These are phyloP conservation scores for Stagonosporopsis chrysanthemi DNA, from an alignment of 2,329 filamentous ascomycete genomes.

Conservation along the genomic window DNA sequence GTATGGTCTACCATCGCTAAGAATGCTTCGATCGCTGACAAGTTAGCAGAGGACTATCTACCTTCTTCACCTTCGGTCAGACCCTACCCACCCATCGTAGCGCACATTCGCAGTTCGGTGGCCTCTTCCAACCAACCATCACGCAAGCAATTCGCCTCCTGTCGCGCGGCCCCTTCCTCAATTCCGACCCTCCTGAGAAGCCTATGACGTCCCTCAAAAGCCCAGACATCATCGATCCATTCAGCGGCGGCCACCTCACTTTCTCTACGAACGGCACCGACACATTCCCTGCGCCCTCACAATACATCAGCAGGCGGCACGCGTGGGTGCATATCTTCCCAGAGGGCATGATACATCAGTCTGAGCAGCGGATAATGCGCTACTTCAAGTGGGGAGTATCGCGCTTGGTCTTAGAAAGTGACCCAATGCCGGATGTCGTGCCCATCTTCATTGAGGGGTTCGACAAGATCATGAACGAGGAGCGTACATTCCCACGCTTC, in stretches of 20 bases:
- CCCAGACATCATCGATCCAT: constrained; percentile 60
- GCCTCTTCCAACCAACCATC: constrained; percentile 88
- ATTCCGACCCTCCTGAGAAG: constrained; percentile 33
- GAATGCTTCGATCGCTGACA: constrained; percentile 23
- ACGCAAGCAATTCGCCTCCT: constrained; percentile 85
- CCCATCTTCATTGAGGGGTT: constrained; percentile 95
- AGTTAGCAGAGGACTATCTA: constrained; percentile 65
- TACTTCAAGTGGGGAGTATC: constrained; percentile 99
- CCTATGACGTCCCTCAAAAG: constrained; percentile 35
- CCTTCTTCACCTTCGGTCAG: constrained; percentile 90
- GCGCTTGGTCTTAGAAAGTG: constrained; percentile 86
- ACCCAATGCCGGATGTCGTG: constrained; percentile 85
- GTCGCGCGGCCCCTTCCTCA: constrained; percentile 64
- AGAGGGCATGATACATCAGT: constrained; percentile 93
- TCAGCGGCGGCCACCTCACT: constrained; percentile 59
- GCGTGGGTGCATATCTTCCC: constrained; percentile 96
- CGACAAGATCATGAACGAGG: constrained; percentile 87
- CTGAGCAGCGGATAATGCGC: constrained; percentile 77
- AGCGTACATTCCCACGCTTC: constrained; percentile 78
- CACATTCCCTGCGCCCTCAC: constrained; percentile 73
- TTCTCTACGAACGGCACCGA: constrained; percentile 74
- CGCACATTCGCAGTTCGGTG: constrained; percentile 79
- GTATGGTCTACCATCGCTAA: constrained; percentile 56
- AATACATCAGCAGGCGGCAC: constrained; percentile 72
- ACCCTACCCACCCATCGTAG: constrained; percentile 87